Evolutionary conservation across 2,329 filamentous ascomycete genomes (phyloP).

Genomic region (Aspergillus candidus): DNA sequence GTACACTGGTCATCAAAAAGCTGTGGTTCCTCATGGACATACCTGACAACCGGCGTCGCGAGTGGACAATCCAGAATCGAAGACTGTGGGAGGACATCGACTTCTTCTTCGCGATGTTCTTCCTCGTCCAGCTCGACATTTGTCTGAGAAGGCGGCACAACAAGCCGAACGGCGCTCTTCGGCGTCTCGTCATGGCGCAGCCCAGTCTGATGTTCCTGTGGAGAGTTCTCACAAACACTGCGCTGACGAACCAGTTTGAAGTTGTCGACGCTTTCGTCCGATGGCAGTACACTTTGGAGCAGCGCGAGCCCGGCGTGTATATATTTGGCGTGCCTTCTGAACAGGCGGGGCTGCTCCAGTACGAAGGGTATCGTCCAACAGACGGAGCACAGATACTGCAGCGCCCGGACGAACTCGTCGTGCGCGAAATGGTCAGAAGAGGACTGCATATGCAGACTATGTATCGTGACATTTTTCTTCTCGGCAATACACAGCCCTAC

Average conservation of each 20-base stretch:
- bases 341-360: constrained; percentile 47
- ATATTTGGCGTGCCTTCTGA: constrained; percentile 49
- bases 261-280: constrained; percentile 52
- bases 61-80: constrained; percentile 48
- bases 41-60: constrained; percentile 51
- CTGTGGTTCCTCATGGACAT: constrained; percentile 70
- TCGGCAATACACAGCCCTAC: not conserved
- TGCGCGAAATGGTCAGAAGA: constrained; percentile 51
- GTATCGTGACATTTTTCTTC: constrained; percentile 51
- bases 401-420: constrained; percentile 54
- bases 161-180: constrained; percentile 42
- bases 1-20: constrained; percentile 51
- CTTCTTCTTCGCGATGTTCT: constrained; percentile 56
- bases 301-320: constrained; percentile 19
- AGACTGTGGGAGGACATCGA: constrained; percentile 54
- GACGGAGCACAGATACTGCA: constrained; percentile 42
- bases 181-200: constrained; percentile 57
- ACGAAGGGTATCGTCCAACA: constrained; percentile 30
- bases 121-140: constrained; percentile 68
- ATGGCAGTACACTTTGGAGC: constrained; percentile 46
- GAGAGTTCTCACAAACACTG: constrained; percentile 53
- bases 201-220: constrained; percentile 52
- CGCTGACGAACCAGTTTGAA: constrained; percentile 47
- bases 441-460: constrained; percentile 49
- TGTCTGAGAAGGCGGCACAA: constrained; percentile 59